These are phyloP conservation scores for Candida sp. DNA, from an alignment of 1,139 yeast species.

Conservation along the genomic window DNA sequence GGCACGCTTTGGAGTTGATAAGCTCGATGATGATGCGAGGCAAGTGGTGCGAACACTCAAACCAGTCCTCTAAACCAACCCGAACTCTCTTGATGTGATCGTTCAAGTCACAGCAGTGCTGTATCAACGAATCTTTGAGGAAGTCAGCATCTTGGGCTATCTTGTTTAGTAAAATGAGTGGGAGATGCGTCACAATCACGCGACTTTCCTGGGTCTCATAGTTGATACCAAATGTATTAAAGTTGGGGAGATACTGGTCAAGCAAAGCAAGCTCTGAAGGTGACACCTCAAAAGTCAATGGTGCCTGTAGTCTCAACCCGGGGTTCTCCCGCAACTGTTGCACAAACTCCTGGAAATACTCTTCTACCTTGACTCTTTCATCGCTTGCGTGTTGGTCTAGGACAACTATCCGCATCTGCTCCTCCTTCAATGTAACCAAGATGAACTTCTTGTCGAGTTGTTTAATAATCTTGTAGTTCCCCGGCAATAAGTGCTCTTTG, in stretches of 20 bases:
- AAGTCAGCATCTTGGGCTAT: slow-evolving; percentile 24
- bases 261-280: slow-evolving; percentile 33
- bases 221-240: slow-evolving; percentile 39
- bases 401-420: slow-evolving; percentile 23
- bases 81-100: slow-evolving; percentile 22
- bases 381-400: slow-evolving; percentile 86
- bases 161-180: slow-evolving; percentile 37
- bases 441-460: slow-evolving; percentile 71
- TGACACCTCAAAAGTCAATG: slow-evolving; percentile 22
- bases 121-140: slow-evolving; percentile 38
- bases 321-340: slow-evolving; percentile 5
- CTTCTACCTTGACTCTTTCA: slow-evolving; percentile 67
- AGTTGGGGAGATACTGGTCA: slow-evolving; percentile 26
- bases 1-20: slow-evolving; percentile 70
- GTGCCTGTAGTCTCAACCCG: slow-evolving; percentile 9
- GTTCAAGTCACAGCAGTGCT: slow-evolving; percentile 46
- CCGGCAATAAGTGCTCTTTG: slow-evolving; percentile 12
- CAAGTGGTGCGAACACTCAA: slow-evolving; percentile 23
- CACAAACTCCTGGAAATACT: slow-evolving; percentile 37
- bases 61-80: slow-evolving; percentile 18
- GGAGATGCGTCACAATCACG: slow-evolving; percentile 38
- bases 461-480: slow-evolving; percentile 24
- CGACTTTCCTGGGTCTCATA: slow-evolving; percentile 18
- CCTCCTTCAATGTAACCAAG: slow-evolving; percentile 35
- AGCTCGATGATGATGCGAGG: slow-evolving; percentile 55